phyloP scores from a whole-genome alignment of 2,329 filamentous ascomycete species.

The Penicillium sp. region DNA sequence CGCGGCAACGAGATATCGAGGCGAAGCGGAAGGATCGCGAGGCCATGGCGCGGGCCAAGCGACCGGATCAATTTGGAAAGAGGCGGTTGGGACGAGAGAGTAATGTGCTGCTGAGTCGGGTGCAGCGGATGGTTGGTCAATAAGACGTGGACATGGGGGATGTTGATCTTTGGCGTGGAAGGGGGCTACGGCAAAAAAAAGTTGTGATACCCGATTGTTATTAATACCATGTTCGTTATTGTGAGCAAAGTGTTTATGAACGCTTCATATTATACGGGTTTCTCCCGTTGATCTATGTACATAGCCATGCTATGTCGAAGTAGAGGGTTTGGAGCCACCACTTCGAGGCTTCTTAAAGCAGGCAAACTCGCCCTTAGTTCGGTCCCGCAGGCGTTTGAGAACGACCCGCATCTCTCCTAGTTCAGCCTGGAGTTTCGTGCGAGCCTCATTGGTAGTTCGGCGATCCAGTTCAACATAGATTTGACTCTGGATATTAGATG shows the following conservation, averaged over 20 bases:
- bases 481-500: constrained; percentile 79
- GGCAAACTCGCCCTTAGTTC: constrained; percentile 83
- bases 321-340: constrained; percentile 29
- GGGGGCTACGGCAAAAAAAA: constrained; percentile 9
- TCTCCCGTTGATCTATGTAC: constrained; percentile 13
- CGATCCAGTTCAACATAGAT: constrained; percentile 91
- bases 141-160: too few relatives aligned
- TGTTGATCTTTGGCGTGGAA: not conserved
- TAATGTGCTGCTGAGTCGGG: constrained; percentile 73
- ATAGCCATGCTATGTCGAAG: constrained; percentile 13
- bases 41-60: constrained; percentile 64
- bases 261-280: constrained; percentile 10
- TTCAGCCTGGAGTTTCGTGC: constrained; percentile 79
- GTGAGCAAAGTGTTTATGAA: constrained; percentile 15
- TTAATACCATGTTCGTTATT: constrained; percentile 7
- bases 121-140: constrained; percentile 68
- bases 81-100: constrained; percentile 83
- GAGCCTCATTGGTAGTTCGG: constrained; percentile 84
- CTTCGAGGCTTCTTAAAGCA: constrained; percentile 71
- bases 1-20: constrained; percentile 66
- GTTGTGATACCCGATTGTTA: constrained; percentile 31
- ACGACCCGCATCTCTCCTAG: constrained; percentile 85
- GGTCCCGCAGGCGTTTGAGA: constrained; percentile 80
- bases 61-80: constrained; percentile 69
- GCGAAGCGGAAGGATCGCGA: constrained; percentile 73